Evolutionary conservation across 768 basidiomycete genomes (phyloP).

Genomic region (Melanogaster broomeanus): DNA sequence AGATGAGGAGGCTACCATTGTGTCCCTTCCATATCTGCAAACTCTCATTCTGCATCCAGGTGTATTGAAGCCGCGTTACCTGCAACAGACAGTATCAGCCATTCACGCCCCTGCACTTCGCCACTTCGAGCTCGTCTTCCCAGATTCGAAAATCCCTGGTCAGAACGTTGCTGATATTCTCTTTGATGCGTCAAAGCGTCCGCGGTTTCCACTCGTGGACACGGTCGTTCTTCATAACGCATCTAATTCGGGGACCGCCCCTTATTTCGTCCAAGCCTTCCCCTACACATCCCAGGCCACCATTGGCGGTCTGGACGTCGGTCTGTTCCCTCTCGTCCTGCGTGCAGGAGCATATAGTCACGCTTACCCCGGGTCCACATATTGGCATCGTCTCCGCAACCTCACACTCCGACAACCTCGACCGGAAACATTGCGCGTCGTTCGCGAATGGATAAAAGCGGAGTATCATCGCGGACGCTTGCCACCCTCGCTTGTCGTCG

Average conservation of each 20-base stretch:
- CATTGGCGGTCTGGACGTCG: constrained; percentile 28
- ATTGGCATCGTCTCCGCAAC: constrained; percentile 20
- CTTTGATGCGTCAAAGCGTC: constrained; percentile 13
- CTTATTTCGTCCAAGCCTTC: constrained; percentile 29
- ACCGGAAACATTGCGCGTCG: constrained; percentile 15
- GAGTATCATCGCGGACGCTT: constrained; percentile 9
- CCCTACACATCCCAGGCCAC: constrained; percentile 18
- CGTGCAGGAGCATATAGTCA: constrained; percentile 5
- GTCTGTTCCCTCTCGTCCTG: constrained; percentile 21
- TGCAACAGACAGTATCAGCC: constrained; percentile 30
- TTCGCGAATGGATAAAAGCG: constrained; percentile 23
- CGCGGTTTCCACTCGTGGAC: constrained; percentile 29
- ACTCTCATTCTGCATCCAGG: constrained; percentile 31
- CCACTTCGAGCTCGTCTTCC: constrained; percentile 35
- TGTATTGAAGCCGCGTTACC: constrained; percentile 31
- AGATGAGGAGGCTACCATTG: not conserved
- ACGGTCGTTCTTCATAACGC: constrained; percentile 28
- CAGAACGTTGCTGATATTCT: constrained; percentile 27
- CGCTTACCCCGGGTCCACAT: constrained; percentile 6
- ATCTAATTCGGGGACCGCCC: constrained; percentile 22
- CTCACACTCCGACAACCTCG: constrained; percentile 25
- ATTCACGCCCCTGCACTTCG: constrained; percentile 29
- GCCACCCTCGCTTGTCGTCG: constrained; percentile 18
- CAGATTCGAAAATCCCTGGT: constrained; percentile 29
- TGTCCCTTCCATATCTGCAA: constrained; percentile 29